These are phyloP conservation scores for Diplodia sapinea DNA, from an alignment of 2,329 filamentous ascomycete species.

Conservation along the genomic window DNA sequence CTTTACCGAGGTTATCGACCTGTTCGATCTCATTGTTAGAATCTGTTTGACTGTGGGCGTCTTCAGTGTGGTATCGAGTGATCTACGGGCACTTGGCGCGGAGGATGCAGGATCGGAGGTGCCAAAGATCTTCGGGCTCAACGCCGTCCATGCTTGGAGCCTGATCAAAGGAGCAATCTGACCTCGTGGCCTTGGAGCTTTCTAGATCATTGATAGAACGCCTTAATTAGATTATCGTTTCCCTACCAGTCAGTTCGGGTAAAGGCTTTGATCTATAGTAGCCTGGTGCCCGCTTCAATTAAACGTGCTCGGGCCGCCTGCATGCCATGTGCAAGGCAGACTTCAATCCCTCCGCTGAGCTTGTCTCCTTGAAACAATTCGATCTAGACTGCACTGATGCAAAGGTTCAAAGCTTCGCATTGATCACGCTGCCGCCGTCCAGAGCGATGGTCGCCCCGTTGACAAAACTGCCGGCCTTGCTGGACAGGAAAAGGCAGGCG, in stretches of 20 bases:
- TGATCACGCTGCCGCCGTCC: conserved; percentile 49
- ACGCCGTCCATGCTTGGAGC: conserved; percentile 24
- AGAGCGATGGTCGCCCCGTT: conserved; percentile 53
- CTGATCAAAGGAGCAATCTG: conserved; percentile 17
- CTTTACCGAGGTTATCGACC: conserved; percentile 42
- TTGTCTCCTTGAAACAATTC: background rate
- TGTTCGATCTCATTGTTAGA: conserved; percentile 39
- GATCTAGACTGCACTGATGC: background rate
- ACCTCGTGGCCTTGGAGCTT: background rate
- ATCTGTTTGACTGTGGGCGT: conserved; percentile 15
- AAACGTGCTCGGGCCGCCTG: background rate
- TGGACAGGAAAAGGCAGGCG: conserved; percentile 71
- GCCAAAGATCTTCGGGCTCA: background rate
- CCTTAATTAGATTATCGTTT: background rate
- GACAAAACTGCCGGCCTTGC: conserved; percentile 63
- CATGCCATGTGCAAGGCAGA: background rate
- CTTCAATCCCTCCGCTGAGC: background rate
- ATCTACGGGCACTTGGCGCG: background rate
- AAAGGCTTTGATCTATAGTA: background rate
- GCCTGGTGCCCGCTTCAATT: conserved; percentile 2
- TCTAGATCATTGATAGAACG: conserved; percentile 1
- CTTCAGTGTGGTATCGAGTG: background rate
- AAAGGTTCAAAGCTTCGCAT: conserved; percentile 43
- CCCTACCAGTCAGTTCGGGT: background rate
- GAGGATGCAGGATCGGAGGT: background rate